Evolutionary conservation across 192 early-diverging fungal genomes (phyloP), one percentile per base, ranked within the genome.

Genomic region (Rhizophagus prolifer): DNA sequence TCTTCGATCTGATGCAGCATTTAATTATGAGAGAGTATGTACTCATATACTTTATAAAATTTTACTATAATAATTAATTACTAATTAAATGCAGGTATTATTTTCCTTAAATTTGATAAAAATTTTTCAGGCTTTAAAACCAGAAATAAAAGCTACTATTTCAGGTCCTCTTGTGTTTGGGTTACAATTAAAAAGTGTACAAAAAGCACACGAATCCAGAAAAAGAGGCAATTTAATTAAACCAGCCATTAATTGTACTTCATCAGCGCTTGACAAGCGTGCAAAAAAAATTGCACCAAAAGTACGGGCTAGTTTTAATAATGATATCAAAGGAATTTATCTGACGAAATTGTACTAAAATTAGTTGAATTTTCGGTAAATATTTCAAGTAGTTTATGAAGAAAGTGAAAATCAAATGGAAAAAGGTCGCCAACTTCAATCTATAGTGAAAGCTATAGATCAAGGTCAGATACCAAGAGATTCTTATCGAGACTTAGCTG

Each of bases 201-300:
- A 19, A 68, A 68, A 46, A 25, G 7, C 10, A 61, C 23, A 7
- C 28, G 60, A 61, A 26, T 7, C 10, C 9, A 61, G 41, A 26
- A 25, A 25, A 68, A 68, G 38, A 44, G 38, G 19, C 23, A 38
- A 68, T 4, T 41, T 68, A 9, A 68, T 68, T 23, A 68, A 68
- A 68, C 66, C 38, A 68, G 38, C 66, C 8, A 8, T 10, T 25
- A 68, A 68, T 68, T 68, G 66, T 68, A 44, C 13, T 44, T 9
- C 16, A 26, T 68, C 38, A 69, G 47, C 38, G 47, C 66, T 69
- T 69, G 66, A 69, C 25, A 69, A 69, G 44, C 2, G 38, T 3
- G 66, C 66, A 19, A 69, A 69, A 69, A 68, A 69, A 44, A 69
- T 69, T 25, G 38, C 8, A 25, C 3, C 16, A 38, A 69, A 44